phyloP scores from a whole-genome alignment of 2,329 filamentous ascomycete species.

The Periglandula ipomoeae region DNA sequence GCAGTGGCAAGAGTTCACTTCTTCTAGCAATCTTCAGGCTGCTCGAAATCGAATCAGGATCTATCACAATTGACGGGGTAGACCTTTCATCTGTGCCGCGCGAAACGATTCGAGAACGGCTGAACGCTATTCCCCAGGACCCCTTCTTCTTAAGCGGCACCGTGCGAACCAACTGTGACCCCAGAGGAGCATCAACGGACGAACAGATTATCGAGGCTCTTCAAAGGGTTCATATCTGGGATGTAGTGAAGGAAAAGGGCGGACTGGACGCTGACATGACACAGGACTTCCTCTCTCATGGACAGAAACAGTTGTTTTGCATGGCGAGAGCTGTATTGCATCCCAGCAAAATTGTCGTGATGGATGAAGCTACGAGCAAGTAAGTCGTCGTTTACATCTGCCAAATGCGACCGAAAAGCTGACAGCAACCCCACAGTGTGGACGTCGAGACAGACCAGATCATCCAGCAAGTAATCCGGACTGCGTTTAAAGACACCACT shows the following conservation, averaged over 20 bases:
- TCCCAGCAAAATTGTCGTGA: background rate
- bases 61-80: slow-evolving; percentile 36
- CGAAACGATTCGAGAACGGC: slow-evolving; percentile 17
- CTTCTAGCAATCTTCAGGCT: slow-evolving; percentile 38
- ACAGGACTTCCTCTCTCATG: too few relatives aligned
- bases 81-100: slow-evolving; percentile 23
- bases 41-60: slow-evolving; percentile 33
- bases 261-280: slow-evolving; percentile 26
- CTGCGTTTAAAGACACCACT: background rate
- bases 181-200: slow-evolving; percentile 27
- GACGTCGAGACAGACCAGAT: background rate
- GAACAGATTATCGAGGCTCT: slow-evolving; percentile 34
- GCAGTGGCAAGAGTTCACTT: slow-evolving; percentile 29
- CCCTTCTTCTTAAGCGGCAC: slow-evolving; percentile 40
- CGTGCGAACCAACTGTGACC: slow-evolving; percentile 42
- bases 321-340: slow-evolving; percentile 22
- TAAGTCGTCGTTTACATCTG: too few relatives aligned
- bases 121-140: slow-evolving; percentile 44
- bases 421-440: too few relatives aligned
- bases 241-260: slow-evolving; percentile 28
- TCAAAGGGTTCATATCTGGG: slow-evolving; percentile 36
- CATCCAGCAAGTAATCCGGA: background rate
- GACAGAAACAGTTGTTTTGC: slow-evolving; percentile 24
- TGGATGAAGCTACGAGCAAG: background rate
- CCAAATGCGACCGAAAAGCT: too few relatives aligned